A percentile compares a stretch with the other conserved stretches of the same genome.
phyloP scores from a whole-genome alignment of 495 filamentous ascomycete species.

The Hypomontagnella submonticulosa region DNA sequence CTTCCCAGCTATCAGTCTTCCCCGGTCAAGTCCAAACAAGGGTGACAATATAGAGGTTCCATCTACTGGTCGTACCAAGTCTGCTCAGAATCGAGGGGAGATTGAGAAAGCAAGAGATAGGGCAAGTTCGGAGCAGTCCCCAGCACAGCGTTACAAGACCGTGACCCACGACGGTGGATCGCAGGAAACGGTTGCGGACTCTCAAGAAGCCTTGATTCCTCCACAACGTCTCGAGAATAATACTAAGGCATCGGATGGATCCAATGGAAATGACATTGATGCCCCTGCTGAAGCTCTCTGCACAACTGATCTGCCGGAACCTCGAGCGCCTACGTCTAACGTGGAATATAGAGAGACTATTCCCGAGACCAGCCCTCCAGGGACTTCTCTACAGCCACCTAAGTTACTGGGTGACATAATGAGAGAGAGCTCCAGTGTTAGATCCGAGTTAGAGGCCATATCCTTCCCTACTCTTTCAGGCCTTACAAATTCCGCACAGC shows the following conservation, averaged over 20 bases:
- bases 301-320: slow-evolving; percentile 21
- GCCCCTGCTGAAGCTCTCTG: slow-evolving; percentile 6
- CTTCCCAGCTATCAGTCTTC: slow-evolving; percentile 52
- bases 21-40: slow-evolving; percentile 38
- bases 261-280: slow-evolving; percentile 7
- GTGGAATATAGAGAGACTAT: slow-evolving; percentile 47
- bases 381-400: slow-evolving; percentile 33
- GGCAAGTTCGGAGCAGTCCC: slow-evolving; percentile 34
- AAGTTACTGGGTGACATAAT: slow-evolving; percentile 36
- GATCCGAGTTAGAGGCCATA: slow-evolving; percentile 29
- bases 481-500: slow-evolving; percentile 3
- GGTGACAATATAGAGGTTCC: slow-evolving; percentile 52
- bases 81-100: slow-evolving; percentile 12
- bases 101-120: not conserved
- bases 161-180: slow-evolving; percentile 29
- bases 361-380: slow-evolving; percentile 54
- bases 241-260: slow-evolving; percentile 34
- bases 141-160: slow-evolving; percentile 36
- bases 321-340: slow-evolving; percentile 15
- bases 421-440: slow-evolving; percentile 31
- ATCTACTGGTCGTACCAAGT: slow-evolving; percentile 49
- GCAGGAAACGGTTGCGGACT: slow-evolving; percentile 50
- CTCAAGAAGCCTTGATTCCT: slow-evolving; percentile 38
- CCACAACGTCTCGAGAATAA: slow-evolving; percentile 38
- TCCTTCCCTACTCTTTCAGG: slow-evolving; percentile 32